A percentile compares a stretch with the other conserved stretches of the same genome.
phyloP scores from a whole-genome alignment of 352 stramenopile species.

The Phytophthora melonis region DNA sequence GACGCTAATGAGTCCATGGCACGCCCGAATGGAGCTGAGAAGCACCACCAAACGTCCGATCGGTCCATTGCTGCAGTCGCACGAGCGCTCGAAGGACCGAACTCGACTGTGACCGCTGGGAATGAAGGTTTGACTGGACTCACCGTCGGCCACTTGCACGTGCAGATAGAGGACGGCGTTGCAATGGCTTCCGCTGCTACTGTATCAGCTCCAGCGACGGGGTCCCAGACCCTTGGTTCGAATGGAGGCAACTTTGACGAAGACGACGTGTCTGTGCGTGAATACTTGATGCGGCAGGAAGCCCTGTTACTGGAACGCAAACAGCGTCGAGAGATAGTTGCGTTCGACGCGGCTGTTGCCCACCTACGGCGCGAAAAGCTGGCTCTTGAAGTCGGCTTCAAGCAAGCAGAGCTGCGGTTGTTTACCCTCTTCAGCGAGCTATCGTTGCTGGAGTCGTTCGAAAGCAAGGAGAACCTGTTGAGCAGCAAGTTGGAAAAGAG shows the following conservation, averaged over 20 bases:
- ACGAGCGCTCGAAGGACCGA: constrained; percentile 35
- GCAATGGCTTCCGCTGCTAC: constrained; percentile 7
- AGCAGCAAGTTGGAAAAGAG: constrained; percentile 88
- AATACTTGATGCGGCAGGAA: constrained; percentile 76
- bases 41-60: constrained; percentile 34
- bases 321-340: constrained; percentile 65
- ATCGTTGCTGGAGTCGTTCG: constrained; percentile 91
- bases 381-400: constrained; percentile 87
- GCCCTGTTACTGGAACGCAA: constrained; percentile 71
- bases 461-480: constrained; percentile 91
- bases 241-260: constrained; percentile 44
- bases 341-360: constrained; percentile 92
- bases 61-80: constrained; percentile 45
- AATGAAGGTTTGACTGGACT: constrained; percentile 1
- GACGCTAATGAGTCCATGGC: constrained; percentile 1
- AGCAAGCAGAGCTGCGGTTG: constrained; percentile 89
- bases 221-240: not conserved
- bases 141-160: constrained; percentile 36
- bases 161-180: constrained; percentile 28
- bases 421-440: constrained; percentile 90
- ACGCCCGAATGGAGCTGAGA: constrained; percentile 22
- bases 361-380: constrained; percentile 90
- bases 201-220: not conserved
- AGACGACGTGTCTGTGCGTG: constrained; percentile 56
- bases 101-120: not conserved